Evolutionary conservation across 495 filamentous ascomycete genomes (phyloP), one percentile per base, ranked within the genome.

Genomic region (Penicillium macrosclerotiorum): DNA sequence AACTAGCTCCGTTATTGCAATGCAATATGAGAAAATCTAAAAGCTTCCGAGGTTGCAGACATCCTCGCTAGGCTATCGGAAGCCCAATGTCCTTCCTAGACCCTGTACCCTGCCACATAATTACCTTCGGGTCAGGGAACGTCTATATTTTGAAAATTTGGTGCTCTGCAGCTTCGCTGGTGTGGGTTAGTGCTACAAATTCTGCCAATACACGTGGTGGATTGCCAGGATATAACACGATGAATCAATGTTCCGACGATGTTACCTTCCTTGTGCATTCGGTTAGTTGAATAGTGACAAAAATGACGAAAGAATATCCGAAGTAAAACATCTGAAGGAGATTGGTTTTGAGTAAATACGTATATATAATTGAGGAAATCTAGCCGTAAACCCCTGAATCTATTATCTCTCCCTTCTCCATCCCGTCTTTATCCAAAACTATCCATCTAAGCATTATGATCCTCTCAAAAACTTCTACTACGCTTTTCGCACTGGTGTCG

Each of bases 121-220:
- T 37, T 14, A 22, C n/a, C 12, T 30, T 41, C 14, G 11, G 18
- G 26, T 16, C 16, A 30, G 17, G 24, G 20, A 9, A 41, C 14
- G 4, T 27, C 13, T 31, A 31, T 39, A 23, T 13, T 27, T 40
- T 12, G 33, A 35, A 26, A 14, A 32, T 16, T n/a, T 18, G 25
- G 26, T 18, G 25, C 24, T 24, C 22, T 30, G 33, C 32, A 16
- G 16, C 12, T 26, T n/a, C 17, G 12, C 25, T 37, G 31, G 42
- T 9, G 33, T 19, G 33, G 14, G 29, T 20, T 45, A 26, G 42
- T 37, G 32, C 33, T 45, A 31, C 16, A 9, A 18, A 38, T 35
- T 43, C 30, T 30, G 33, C 18, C 43, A 18, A 25, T 37, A 46
- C 43, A 46, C 43, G 43, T 46, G 43, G 24, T 31, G 24, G 26